Base-by-base conservation (phyloP, 176 grass and related monocot species). In the Zoysia japonica region DNA sequence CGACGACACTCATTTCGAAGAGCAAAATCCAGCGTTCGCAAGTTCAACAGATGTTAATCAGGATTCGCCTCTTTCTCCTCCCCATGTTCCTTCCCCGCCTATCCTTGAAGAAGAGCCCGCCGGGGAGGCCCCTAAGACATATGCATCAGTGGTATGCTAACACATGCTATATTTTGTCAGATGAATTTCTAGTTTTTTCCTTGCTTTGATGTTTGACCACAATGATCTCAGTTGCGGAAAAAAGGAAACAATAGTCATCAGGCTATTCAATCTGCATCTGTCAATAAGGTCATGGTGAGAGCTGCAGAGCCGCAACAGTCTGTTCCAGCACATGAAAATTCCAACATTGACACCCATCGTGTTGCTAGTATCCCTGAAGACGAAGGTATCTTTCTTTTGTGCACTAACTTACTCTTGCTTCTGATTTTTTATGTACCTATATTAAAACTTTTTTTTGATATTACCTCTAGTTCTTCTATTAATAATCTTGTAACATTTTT, bases 81-180 rank as follows among this genome's bases (percentile, higher is more conserved):
- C 50, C 50, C 40, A 39, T 1, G 78, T 67, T 66, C 50, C 67
- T 70, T 89, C 72, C 20, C 15, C 37, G 3, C 67, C 43, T 78
- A 44, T 14, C 53, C 69, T 61, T 28, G 56, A 81, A 47, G 81
- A 91, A 71, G 82, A 88, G 49, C 74, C 72, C 57, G 68, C 72
- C 50, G 84, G 41, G 71, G 91, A 87, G 65, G 78, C 28, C 6
- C 77, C 85, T 15, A 93, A 85, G 81, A 93, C 91, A 61, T 93
- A 93, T 68, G 91, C 91, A 71, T 90, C 91, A 67, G 88, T 93
- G 80, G 91, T 93, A 80, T 57, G 65, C 19, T 63, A 56, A 69
- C 43, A 35, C 64, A n/a, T 72, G 14, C 11, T 66, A 16, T 50
- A 11, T 61, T 43, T 42, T 57, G 38, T 43, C 80, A 48, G 20